Evolutionary conservation across 2,329 filamentous ascomycete genomes (phyloP).

Genomic region (Penicillium olsonii): DNA sequence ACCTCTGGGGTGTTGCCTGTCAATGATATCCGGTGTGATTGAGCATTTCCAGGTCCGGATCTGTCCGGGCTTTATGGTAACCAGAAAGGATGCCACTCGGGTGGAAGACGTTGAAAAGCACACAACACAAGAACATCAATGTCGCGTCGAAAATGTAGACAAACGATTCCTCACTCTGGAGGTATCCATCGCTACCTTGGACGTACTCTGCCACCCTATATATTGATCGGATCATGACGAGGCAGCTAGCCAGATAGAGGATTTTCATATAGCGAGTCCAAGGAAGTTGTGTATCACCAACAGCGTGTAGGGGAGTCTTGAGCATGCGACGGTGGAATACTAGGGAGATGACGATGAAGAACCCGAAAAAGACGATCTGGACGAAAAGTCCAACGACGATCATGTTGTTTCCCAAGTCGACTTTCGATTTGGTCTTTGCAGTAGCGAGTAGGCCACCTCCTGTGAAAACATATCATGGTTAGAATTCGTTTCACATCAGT

Average conservation of each 20-base stretch:
- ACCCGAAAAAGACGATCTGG: slow-evolving; percentile 24
- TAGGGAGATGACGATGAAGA: slow-evolving; percentile 17
- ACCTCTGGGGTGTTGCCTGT: not conserved
- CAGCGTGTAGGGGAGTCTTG: slow-evolving; percentile 5
- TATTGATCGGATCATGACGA: slow-evolving; percentile 20
- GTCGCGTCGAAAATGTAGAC: slow-evolving; percentile 19
- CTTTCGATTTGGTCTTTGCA: slow-evolving; percentile 11
- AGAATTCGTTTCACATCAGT: not conserved
- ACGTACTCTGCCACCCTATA: slow-evolving; percentile 20
- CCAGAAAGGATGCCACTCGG: slow-evolving; percentile 13
- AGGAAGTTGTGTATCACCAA: slow-evolving; percentile 1
- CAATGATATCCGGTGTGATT: not conserved
- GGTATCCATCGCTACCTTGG: slow-evolving; percentile 14
- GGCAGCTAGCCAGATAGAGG: slow-evolving; percentile 11
- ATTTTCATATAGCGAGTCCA: slow-evolving; percentile 19
- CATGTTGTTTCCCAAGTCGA: slow-evolving; percentile 21
- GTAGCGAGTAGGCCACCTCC: slow-evolving; percentile 18
- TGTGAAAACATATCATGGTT: not conserved
- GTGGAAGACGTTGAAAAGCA: slow-evolving; percentile 15
- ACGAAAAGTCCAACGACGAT: slow-evolving; percentile 23
- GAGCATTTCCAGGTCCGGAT: slow-evolving; percentile 16
- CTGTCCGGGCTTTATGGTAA: not conserved
- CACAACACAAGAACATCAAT: slow-evolving; percentile 17
- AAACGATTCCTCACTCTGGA: slow-evolving; percentile 17
- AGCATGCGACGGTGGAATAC: slow-evolving; percentile 24